A percentile compares a stretch with the other conserved stretches of the same genome.
phyloP scores from a whole-genome alignment of 352 stramenopile species.

The Pythium scleroteichum region DNA sequence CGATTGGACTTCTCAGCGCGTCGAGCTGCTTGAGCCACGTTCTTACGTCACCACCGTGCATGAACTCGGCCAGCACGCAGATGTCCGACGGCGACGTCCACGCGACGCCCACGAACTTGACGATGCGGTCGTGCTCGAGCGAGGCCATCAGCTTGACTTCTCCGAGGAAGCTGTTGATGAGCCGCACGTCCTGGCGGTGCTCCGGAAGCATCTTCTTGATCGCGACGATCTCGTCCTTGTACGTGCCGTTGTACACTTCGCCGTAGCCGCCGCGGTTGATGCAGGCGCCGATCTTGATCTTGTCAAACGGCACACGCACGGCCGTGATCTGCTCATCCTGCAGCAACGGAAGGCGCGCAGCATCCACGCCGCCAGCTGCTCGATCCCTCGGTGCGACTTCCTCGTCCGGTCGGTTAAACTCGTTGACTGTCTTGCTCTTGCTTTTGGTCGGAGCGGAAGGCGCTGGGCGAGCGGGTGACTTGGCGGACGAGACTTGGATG shows the following conservation, averaged over 20 bases:
- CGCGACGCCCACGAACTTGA: conserved; percentile 58
- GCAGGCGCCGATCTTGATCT: not conserved
- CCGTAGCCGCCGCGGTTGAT: conserved; percentile 1
- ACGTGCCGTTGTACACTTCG: conserved; percentile 8
- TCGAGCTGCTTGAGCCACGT: conserved; percentile 8
- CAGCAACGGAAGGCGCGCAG: not conserved
- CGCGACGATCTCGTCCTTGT: conserved; percentile 6
- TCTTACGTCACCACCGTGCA: conserved; percentile 3
- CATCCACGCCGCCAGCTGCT: not conserved
- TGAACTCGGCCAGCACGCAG: conserved; percentile 13
- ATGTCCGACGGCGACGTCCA: conserved; percentile 35
- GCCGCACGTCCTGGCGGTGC: conserved; percentile 44
- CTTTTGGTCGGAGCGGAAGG: not conserved
- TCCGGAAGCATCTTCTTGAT: conserved; percentile 9
- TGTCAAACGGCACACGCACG: conserved; percentile 7
- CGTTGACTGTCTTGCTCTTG: not conserved
- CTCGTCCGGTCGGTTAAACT: not conserved
- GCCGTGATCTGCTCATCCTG: conserved; percentile 2
- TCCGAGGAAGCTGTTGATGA: conserved; percentile 33
- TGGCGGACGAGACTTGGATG: not conserved
- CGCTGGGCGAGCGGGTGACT: not conserved
- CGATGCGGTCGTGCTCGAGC: conserved; percentile 57
- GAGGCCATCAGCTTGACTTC: conserved; percentile 1
- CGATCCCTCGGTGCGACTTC: not conserved
- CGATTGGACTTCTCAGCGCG: conserved; percentile 13